Base-by-base conservation (phyloP, 768 basidiomycete species). In the Exidia glandulosa region DNA sequence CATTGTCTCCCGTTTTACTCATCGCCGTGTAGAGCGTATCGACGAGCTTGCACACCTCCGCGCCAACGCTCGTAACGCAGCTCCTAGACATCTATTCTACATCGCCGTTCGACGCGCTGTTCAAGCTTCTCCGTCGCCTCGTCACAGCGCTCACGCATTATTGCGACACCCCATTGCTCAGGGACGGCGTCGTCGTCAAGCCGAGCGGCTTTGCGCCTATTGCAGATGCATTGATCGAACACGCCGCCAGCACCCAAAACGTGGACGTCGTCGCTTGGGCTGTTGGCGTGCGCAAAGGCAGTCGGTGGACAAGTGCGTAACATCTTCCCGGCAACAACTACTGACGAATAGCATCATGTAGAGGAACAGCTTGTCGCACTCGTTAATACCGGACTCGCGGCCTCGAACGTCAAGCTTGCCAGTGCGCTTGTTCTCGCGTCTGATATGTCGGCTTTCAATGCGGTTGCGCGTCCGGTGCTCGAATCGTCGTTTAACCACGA, bases 141-240 rank as follows among this genome's bases (percentile, higher is more conserved):
- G 72, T 92, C 2, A 94, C 91, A 0, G 85, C 91, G 1, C 72
- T 92, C 12, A 82, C 88, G 23, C 94, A 95, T 67, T 91, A 95
- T 65, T 85, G 86, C 69, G 86, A 86, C 30, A 14, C 25, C 25
- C 27, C 50, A 19, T n/a, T 27, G 6, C 7, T 31, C 19, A 31
- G 30, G 19, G 50, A 54, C 50, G 30, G 27, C 27, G 50, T 31
- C 12, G 12, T n/a, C 14, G 30, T 63, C 77, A 77, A 27, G 72
- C 86, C 0, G 83, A 87, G 27, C 79, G 85, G 56, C 27, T 91
- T 88, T 67, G 67, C 77, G 4, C 66, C 77, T 0, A 64, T 90
- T 2, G 78, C 79, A 2, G 82, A 88, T 19, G 64, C 81, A 10
- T 64, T 91, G 3, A 67, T 83, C 1, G 68, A 72, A 47, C 74